Conservation (phyloP, 768 basidiomycete species). For the Leucogyrophana mollusca region DNA sequence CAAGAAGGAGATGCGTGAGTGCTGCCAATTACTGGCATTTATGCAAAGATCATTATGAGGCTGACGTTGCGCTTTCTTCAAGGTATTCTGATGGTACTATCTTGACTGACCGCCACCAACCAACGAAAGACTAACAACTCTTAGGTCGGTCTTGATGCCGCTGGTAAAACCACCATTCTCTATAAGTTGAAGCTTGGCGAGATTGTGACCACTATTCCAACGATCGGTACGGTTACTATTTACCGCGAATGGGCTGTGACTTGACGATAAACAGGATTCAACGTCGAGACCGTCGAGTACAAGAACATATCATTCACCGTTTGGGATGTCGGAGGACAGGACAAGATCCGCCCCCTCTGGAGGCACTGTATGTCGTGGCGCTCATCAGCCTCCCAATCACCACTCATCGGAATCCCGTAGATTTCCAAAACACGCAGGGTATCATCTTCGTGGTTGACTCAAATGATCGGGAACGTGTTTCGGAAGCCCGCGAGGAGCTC, state of each 20-base stretch:
- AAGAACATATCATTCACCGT: slow-evolving; percentile 99
- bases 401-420: slow-evolving; percentile 41
- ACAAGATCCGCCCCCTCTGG: slow-evolving; percentile 99
- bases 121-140: background rate
- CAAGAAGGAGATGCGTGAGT: slow-evolving; percentile 99
- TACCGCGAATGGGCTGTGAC: slow-evolving; percentile 2
- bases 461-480: slow-evolving; percentile 99
- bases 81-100: slow-evolving; percentile 94
- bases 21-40: slow-evolving; percentile 18
- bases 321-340: slow-evolving; percentile 99
- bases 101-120: background rate
- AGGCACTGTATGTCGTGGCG: slow-evolving; percentile 89
- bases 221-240: slow-evolving; percentile 72
- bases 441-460: slow-evolving; percentile 99
- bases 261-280: slow-evolving; percentile 74
- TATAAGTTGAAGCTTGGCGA: slow-evolving; percentile 99
- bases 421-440: slow-evolving; percentile 99
- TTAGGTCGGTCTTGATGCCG: slow-evolving; percentile 98
- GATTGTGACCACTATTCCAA: slow-evolving; percentile 99
- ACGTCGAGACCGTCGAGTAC: slow-evolving; percentile 99
- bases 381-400: slow-evolving; percentile 8
- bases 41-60: slow-evolving; percentile 23
- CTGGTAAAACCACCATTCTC: slow-evolving; percentile 97
- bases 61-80: slow-evolving; percentile 27
- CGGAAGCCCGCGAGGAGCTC: slow-evolving; percentile 97